phyloP scores from a whole-genome alignment of 1,139 yeast genomes.

The Debaryomyces sp. region DNA sequence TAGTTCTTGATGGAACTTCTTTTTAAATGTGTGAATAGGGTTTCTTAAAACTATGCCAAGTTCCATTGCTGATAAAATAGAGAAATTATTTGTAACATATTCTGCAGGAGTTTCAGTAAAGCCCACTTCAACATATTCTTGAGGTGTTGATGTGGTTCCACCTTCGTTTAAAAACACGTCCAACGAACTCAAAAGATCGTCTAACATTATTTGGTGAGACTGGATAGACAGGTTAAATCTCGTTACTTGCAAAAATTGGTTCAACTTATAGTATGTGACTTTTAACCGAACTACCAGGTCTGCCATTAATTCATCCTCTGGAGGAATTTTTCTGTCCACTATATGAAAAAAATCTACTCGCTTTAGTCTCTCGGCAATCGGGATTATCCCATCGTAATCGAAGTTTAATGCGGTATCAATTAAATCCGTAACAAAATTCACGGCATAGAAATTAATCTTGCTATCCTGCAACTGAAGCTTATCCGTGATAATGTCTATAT shows the following conservation, averaged over 20 bases:
- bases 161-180: constrained; percentile 47
- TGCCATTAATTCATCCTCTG: constrained; percentile 38
- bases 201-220: constrained; percentile 46
- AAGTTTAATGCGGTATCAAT: constrained; percentile 45
- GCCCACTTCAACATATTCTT: constrained; percentile 50
- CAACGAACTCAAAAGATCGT: constrained; percentile 42
- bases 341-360: constrained; percentile 49
- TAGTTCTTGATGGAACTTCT: constrained; percentile 60
- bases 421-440: constrained; percentile 50
- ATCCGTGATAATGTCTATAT: constrained; percentile 44
- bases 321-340: constrained; percentile 41
- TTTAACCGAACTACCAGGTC: constrained; percentile 39
- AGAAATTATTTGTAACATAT: constrained; percentile 45
- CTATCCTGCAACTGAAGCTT: constrained; percentile 44
- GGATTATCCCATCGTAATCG: constrained; percentile 42
- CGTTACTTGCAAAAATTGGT: constrained; percentile 38
- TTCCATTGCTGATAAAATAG: constrained; percentile 50
- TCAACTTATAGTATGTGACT: constrained; percentile 39
- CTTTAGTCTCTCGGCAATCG: constrained; percentile 47
- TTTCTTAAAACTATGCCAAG: constrained; percentile 54
- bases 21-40: constrained; percentile 59
- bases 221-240: constrained; percentile 43
- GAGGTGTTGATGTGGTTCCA: constrained; percentile 49
- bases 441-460: constrained; percentile 47
- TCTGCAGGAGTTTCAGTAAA: constrained; percentile 48